These are phyloP conservation scores for Candida multigemmis DNA, from an alignment of 805 yeast genomes.

Conservation along the genomic window DNA sequence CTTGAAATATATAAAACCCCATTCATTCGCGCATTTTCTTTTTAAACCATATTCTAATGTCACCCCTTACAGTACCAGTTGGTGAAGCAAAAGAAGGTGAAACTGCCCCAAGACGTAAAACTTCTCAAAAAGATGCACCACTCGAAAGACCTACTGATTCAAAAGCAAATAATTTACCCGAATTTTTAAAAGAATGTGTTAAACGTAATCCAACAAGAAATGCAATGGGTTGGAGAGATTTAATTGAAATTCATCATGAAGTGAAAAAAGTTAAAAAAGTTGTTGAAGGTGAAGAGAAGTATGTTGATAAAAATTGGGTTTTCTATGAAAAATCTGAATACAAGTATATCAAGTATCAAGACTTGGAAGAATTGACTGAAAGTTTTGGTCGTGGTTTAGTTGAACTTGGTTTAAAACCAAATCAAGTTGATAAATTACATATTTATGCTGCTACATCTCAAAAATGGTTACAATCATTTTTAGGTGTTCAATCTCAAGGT, in stretches of 20 bases:
- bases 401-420: conserved; percentile 61
- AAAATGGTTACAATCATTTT: conserved; percentile 82
- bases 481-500: conserved; percentile 69
- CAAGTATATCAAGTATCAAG: conserved; percentile 51
- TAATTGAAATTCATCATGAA: conserved; percentile 68
- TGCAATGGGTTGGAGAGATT: conserved; percentile 74
- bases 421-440: conserved; percentile 56
- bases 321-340: conserved; percentile 75
- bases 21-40: neutral
- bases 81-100: conserved; percentile 70
- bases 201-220: conserved; percentile 42
- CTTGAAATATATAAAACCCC: too few relatives aligned
- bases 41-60: conserved; percentile 6
- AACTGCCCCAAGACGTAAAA: conserved; percentile 74
- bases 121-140: conserved; percentile 39
- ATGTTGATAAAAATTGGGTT: conserved; percentile 80
- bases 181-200: conserved; percentile 55
- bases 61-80: conserved; percentile 45
- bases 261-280: conserved; percentile 63
- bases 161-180: conserved; percentile 62
- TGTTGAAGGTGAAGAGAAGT: conserved; percentile 64
- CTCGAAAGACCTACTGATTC: conserved; percentile 54
- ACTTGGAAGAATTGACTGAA: conserved; percentile 42
- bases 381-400: conserved; percentile 68
- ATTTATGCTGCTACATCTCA: conserved; percentile 83